Conservation (phyloP, 306 rosid genomes). For the Citrullus colocynthis region DNA sequence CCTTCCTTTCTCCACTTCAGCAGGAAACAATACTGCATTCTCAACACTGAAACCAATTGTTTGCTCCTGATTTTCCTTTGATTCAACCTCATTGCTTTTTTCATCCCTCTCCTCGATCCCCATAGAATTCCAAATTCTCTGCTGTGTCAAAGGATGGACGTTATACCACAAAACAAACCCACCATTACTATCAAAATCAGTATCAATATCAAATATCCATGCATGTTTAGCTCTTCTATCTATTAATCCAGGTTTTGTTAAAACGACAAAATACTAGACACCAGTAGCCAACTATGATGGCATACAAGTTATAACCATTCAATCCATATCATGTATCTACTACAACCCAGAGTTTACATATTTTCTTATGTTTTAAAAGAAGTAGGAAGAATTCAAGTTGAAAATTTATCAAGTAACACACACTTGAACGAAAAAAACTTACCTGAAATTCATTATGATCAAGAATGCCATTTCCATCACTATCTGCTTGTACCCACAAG, state of each 20-base stretch:
- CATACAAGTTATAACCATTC: neutral
- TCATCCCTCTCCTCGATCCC: constrained; percentile 35
- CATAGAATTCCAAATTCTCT: constrained; percentile 62
- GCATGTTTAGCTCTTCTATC: neutral
- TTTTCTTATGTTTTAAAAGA: neutral
- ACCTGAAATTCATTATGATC: constrained; percentile 81
- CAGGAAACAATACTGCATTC: constrained; percentile 77
- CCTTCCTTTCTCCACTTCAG: constrained; percentile 82
- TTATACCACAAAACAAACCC: neutral
- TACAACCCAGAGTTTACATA: neutral
- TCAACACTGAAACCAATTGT: constrained; percentile 67
- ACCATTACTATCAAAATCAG: neutral
- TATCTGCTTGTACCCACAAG: constrained; percentile 76
- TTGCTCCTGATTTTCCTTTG: constrained; percentile 36
- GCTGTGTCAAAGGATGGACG: constrained; percentile 31
- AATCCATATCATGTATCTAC: neutral
- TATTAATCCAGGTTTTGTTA: neutral
- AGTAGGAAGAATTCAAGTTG: neutral
- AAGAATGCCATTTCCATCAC: constrained; percentile 56
- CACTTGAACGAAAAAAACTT: constrained; percentile 2
- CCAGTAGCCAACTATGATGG: neutral
- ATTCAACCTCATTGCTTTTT: constrained; percentile 13
- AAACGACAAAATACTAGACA: neutral
- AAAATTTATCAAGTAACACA: neutral
- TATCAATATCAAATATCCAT: neutral